These are phyloP conservation scores for Heteromeles arbutifolia DNA, from an alignment of 306 rosid genomes.

Conservation along the genomic window DNA sequence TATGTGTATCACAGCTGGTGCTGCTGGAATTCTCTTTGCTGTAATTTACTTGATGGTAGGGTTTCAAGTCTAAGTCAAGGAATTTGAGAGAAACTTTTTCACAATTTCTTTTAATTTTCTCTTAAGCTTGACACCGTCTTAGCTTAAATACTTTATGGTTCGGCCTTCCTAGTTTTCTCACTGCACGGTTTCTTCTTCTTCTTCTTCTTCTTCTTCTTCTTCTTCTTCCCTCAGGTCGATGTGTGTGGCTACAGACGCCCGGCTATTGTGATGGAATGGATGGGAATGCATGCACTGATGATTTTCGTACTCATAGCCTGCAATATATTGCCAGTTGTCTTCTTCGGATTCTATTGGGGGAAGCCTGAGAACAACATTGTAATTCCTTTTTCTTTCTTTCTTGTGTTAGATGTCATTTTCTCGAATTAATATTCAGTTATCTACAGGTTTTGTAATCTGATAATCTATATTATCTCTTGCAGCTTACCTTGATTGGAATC, in stretches of 20 bases:
- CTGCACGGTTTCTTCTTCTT: not conserved
- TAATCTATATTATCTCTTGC: conserved; percentile 13
- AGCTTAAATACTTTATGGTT: not conserved
- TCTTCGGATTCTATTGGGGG: conserved; percentile 81
- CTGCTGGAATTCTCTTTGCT: conserved; percentile 67
- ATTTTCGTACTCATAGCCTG: conserved; percentile 73
- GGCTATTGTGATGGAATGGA: conserved; percentile 66
- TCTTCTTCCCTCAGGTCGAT: conserved; percentile 60
- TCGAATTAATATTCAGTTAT: not conserved
- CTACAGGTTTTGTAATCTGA: not conserved
- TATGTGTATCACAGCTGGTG: conserved; percentile 78
- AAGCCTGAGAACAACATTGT: conserved; percentile 77
- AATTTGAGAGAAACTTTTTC: not conserved
- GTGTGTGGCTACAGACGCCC: conserved; percentile 62
- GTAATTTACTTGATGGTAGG: conserved; percentile 81
- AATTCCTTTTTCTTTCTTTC: conserved; percentile 13
- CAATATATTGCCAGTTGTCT: conserved; percentile 72
- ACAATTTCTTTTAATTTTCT: not conserved
- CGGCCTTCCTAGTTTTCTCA: not conserved
- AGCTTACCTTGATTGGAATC: conserved; percentile 60
- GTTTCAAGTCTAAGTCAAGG: not conserved
- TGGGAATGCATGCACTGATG: conserved; percentile 84
- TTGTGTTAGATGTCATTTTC: not conserved
- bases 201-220: too few relatives aligned
- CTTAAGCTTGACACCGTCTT: not conserved